These are phyloP conservation scores for Ettlia oleoabundans DNA, from an alignment of 139 green algal species.

Conservation along the genomic window DNA sequence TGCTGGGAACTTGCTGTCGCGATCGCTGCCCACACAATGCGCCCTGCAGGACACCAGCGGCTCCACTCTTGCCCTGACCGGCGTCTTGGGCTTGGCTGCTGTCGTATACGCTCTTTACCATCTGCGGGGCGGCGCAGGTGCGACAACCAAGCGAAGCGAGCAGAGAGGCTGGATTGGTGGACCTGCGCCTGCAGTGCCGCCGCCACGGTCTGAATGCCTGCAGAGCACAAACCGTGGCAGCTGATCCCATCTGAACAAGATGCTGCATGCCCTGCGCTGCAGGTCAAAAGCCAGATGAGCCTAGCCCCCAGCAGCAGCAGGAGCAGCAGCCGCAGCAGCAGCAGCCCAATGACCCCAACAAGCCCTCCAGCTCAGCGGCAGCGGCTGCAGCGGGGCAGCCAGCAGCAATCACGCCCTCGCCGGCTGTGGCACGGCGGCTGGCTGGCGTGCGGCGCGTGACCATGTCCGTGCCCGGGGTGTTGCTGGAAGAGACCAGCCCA, in stretches of 20 bases:
- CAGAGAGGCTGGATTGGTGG: not conserved
- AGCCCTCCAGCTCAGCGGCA: not conserved
- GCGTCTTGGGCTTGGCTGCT: constrained; percentile 22
- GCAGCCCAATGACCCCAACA: not conserved
- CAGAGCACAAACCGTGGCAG: not conserved
- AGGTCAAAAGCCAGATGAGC: constrained; percentile 18
- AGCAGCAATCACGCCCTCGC: not conserved
- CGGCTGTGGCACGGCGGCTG: constrained; percentile 56
- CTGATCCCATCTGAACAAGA: not conserved
- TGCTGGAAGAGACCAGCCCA: constrained; percentile 64
- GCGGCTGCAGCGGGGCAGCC: not conserved
- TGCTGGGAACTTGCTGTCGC: no score
- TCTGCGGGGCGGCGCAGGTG: not conserved
- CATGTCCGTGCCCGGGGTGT: constrained; percentile 67
- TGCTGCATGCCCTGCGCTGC: not conserved
- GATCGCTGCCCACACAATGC: no score
- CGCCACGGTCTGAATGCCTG: no score
- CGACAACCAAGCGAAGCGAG: no score
- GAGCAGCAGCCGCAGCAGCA: constrained; percentile 24
- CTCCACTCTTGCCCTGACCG: not conserved
- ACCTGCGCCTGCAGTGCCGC: no score
- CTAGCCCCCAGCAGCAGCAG: not conserved
- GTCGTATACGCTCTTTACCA: constrained; percentile 16
- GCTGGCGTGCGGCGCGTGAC: constrained; percentile 65
- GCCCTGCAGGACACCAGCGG: constrained; percentile 16